Base-by-base conservation (phyloP, 2,329 filamentous ascomycete species). In the Stachybotrys echinatus region DNA sequence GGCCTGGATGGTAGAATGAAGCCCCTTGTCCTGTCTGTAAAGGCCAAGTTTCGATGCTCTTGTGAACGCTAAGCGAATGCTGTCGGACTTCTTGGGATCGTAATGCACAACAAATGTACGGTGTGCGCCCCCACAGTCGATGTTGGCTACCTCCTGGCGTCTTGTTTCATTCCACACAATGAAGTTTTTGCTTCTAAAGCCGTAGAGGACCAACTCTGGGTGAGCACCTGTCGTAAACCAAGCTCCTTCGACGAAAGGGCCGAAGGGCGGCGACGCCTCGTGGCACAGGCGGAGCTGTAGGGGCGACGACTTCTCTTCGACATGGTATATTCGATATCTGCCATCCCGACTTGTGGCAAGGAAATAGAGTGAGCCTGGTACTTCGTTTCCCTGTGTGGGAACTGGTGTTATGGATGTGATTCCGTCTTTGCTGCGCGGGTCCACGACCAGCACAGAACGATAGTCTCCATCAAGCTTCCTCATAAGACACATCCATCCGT, bases 121-220 rank as follows among this genome's bases (percentile, higher is more conserved):
- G 62, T 96, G 90, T 0, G 84, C 85, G 31, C 92, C 92, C 49
- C 92, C 92, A 62, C 92, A 96, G 45, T 91, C 84, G 23, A 95
- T 76, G 1, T 75, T 77, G 49, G 86, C 80, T 17, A 92, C 66
- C 59, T 92, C 87, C 50, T 82, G 78, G 51, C 89, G 83, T 2
- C 73, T 73, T 0, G 81, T 84, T 62, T 88, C 84, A 63, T 96
- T 89, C 81, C 89, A 94, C 10, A 92, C 78, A 12, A 95, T 74
- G 61, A 97, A 95, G 44, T 83, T 75, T 54, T 84, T 89, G 62
- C 87, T 84, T 49, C 81, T 83, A 69, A 96, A 97, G 3, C 92
- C 92, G 63, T 85, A 88, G 12, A 95, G 71, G 23, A 91, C 72
- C 1, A 96, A 71, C 44, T 88, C 76, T 2, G 73, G 65, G 0